Base-by-base conservation (phyloP, 2,329 filamentous ascomycete genomes). In the Claviceps pusilla region DNA sequence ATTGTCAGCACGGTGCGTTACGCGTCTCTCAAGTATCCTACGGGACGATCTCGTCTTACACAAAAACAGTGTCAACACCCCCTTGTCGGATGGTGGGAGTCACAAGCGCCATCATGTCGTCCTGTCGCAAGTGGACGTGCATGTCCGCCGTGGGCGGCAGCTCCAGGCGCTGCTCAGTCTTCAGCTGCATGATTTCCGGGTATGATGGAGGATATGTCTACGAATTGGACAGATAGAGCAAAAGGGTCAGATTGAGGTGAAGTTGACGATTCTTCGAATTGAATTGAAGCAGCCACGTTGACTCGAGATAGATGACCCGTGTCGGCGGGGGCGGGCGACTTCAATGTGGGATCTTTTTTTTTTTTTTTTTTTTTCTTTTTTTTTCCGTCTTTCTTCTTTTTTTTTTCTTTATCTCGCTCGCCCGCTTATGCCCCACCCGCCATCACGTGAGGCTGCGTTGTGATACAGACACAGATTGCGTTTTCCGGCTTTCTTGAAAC, bases 101-200 rank as follows among this genome's bases (percentile, higher is more conserved):
- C 28, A 78, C 76, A 39, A 75, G 62, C 56, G 80, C 72, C 76
- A 84, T 82, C 73, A 82, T 78, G 56, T 77, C 72, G 24, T 77
- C 84, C 66, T 87, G 80, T 35, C 84, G 79, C 60, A 88, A 72
- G 67, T 88, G 84, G 61, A 87, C 84, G 62, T 84, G 81, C 69
- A 85, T 80, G 67, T 86, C 83, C 52, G 82, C 82, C 57, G 80
- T 73, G 28, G 82, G 75, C 51, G 81, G 80, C 62, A 86, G 73
- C 70, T 80, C 75, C 39, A 57, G 43, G 11, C 51, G 56, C 45
- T 54, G 56, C 4, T 46, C 49, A 14, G 35, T 51, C 41, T 54
- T 57, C 42, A 57, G 31, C 43, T 55, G 48, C 56, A 57, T 57
- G 14, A 1, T 46, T 11, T 11, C 31, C 9, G 35, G 35, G 5